Conservation (phyloP, 164 flowering plant genomes). For the Aristolochia contorta region DNA sequence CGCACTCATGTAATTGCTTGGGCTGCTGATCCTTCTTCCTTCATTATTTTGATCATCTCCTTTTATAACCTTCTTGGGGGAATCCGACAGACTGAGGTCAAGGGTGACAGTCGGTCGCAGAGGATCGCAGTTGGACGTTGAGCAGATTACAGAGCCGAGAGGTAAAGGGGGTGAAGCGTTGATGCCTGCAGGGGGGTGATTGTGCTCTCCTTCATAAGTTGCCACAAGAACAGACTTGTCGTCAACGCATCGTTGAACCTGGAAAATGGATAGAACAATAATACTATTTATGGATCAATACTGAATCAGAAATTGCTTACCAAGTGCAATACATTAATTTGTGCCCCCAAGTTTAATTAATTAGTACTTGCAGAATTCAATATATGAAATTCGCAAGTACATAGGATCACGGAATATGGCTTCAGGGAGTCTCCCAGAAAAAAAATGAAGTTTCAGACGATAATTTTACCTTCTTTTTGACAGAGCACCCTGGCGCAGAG, state of each 20-base stretch:
- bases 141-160: neutral
- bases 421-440: neutral
- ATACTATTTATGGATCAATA: no score
- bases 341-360: no score
- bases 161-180: constrained; percentile 5
- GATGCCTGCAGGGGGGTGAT: constrained; percentile 16
- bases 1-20: neutral
- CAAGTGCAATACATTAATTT: no score
- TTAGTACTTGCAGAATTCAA: no score
- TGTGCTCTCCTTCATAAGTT: constrained; percentile 58
- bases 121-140: neutral
- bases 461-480: constrained; percentile 44
- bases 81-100: constrained; percentile 16
- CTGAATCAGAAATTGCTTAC: no score
- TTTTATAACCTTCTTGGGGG: neutral
- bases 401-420: no score
- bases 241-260: constrained; percentile 47
- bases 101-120: constrained; percentile 11
- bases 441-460: neutral
- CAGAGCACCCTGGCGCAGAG: constrained; percentile 42
- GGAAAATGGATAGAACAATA: neutral
- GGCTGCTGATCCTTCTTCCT: neutral
- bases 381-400: no score
- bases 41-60: neutral
- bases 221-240: constrained; percentile 34